Base-by-base conservation (phyloP, 345 rosid genomes). In the Brassica cretica region DNA sequence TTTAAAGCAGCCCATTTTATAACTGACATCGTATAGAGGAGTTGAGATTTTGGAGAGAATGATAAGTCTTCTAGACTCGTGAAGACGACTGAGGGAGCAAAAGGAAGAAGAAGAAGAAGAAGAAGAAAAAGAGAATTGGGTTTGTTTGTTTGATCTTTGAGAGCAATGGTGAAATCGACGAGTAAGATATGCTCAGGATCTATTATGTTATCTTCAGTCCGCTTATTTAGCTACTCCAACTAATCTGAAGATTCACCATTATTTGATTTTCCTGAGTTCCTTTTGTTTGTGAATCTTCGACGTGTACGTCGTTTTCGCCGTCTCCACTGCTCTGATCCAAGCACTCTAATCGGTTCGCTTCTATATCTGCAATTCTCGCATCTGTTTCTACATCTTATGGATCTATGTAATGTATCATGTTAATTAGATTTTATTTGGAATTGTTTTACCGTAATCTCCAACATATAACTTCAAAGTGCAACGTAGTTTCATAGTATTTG, bases 311-410 rank as follows among this genome's bases (percentile, higher is more conserved):
- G 89, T 83, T 44, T 95, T 91, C 39, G 91, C 98, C 14, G 87
- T 91, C 73, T 84, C 83, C 79, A 89, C 98, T 5, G 97, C 98
- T 68, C 53, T 94, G 77, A 91, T 92, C 68, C 98, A 94, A 96
- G 99, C 91, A 73, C 30, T 69, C 14, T 16, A 18, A 25, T 37
- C 2, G 3, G 18, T n/a, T 51, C 3, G 56, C 9, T 53, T 61
- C 14, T 68, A 63, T 71, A 63, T 79, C 81, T 76, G 32, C 32
- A 44, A 39, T 76, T 66, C 32, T 33, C 73, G 44, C 21, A 1
- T 30, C 58, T 1, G 15, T 46, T 46, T 51, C 16, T n/a, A 51
- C 19, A 51, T 51, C 56, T 51, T 51, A n/a, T 51, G 56, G 56
- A 72, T 70, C 66, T 64, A 6, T 49, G 6, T 70, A 6, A 21